A percentile compares a stretch with the other conserved stretches of the same genome.
These are phyloP conservation scores for Globisporangium sylvaticum DNA, from an alignment of 352 stramenopile species.

Conservation along the genomic window DNA sequence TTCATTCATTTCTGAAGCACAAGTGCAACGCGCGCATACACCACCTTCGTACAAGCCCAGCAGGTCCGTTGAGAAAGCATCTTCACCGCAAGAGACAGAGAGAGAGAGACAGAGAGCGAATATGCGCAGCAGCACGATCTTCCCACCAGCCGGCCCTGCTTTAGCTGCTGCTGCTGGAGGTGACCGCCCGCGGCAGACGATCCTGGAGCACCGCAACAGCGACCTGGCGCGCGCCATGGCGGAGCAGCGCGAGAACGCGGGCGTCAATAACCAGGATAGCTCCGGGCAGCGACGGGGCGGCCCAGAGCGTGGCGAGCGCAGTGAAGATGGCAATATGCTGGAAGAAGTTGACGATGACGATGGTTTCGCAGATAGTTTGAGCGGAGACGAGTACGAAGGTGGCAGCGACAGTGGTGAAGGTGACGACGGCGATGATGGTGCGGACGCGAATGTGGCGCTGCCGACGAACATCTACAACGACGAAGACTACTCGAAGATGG, in stretches of 20 bases:
- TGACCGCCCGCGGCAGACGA: not conserved
- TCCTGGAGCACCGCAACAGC: conserved; percentile 17
- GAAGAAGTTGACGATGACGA: conserved; percentile 20
- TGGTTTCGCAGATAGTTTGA: not conserved
- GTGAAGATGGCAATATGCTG: conserved; percentile 16
- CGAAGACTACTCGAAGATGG: conserved; percentile 17
- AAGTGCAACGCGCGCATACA: not conserved
- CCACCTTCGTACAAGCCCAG: not conserved
- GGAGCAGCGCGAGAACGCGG: conserved; percentile 9
- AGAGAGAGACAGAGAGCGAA: not conserved
- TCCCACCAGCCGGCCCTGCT: not conserved
- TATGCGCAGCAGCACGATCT: conserved; percentile 15
- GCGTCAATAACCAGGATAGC: not conserved
- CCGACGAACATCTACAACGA: conserved; percentile 7
- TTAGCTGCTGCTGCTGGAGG: not conserved
- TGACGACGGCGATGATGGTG: not conserved
- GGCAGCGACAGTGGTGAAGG: not conserved
- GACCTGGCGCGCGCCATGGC: conserved; percentile 19
- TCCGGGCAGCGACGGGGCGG: conserved; percentile 5
- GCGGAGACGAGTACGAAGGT: not conserved
- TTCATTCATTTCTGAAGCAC: not conserved
- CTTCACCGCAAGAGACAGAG: not conserved
- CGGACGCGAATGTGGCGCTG: not conserved
- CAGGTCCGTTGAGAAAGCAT: not conserved
- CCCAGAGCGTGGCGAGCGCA: not conserved